Base-by-base conservation (phyloP, 176 grass and related monocot species). In the Cenchrus purpureus region DNA sequence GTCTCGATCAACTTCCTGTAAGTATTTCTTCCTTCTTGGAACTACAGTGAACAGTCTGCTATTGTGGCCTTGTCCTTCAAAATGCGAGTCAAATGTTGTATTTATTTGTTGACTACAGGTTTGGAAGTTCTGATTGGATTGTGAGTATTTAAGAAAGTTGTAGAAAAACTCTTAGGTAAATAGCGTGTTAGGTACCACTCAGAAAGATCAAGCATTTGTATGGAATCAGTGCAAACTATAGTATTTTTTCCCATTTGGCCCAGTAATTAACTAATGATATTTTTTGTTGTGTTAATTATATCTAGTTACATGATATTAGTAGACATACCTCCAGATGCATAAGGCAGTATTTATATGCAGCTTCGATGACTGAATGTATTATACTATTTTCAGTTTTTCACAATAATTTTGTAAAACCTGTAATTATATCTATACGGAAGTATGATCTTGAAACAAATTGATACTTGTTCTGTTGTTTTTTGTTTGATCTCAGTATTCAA, bases 1-100 rank as follows among this genome's bases (percentile, higher is more conserved):
- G 86, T 52, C 91, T 99, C 9, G 91, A 99, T 86, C 93, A 95
- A 88, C 92, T 96, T 84, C 88, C 90, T 86, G 97, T 99, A 89
- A 92, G 87, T 82, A 40, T 69, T 80, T 69, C 13, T 79, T 79
- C 19, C 10, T 86, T 81, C 20, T 85, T 86, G 78, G 45, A 71
- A 20, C 32, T 82, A 6, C 50, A 75, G 37, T 28, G 12, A 63
- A 32, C 4, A 12, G 51, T 61, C 17, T 86, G 17, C 57, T 76
- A 66, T 80, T 81, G 10, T 46, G 13, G 8, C 19, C 11, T 51
- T 75, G 7, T 73, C 22, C 3, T 32, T 48, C 40, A 74, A 77
- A 77, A 76, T 48, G 25, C 49, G 16, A 13, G 70, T 61, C 22
- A 10, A 13, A 50, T 68, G 56, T 68, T 17, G 45, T 67, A 76